Evolutionary conservation across 2,329 filamentous ascomycete genomes (phyloP).

Genomic region (Fusarium redolens): DNA sequence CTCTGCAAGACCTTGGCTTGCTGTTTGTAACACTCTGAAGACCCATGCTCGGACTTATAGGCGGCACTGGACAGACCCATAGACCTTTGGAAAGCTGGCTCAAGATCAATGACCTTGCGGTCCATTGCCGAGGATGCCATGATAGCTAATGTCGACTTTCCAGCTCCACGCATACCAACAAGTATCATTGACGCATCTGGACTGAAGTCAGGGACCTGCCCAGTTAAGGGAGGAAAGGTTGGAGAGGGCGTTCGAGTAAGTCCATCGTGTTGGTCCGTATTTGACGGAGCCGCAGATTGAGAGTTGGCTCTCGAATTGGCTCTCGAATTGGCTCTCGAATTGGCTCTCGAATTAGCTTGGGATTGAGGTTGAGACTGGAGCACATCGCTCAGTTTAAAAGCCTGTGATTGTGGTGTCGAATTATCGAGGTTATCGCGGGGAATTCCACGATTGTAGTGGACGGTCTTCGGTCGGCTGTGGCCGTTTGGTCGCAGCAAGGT

Average conservation of each 20-base stretch:
- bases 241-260: conserved; percentile 43
- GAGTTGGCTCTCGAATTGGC: conserved; percentile 25
- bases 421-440: conserved; percentile 27
- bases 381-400: conserved; percentile 21
- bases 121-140: conserved; percentile 79
- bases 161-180: conserved; percentile 77
- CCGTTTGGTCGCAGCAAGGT: conserved; percentile 32
- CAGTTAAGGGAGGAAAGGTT: conserved; percentile 40
- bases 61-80: conserved; percentile 70
- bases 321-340: conserved; percentile 27
- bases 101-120: conserved; percentile 75
- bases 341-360: not conserved
- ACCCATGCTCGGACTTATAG: conserved; percentile 73
- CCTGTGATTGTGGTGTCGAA: conserved; percentile 25
- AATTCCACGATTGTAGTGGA: conserved; percentile 19
- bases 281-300: conserved; percentile 25
- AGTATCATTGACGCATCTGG: conserved; percentile 77
- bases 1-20: conserved; percentile 72
- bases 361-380: conserved; percentile 21
- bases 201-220: conserved; percentile 58
- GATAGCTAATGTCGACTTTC: conserved; percentile 80
- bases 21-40: conserved; percentile 69
- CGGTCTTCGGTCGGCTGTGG: conserved; percentile 27
- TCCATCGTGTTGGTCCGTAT: conserved; percentile 35
- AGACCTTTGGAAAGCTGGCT: conserved; percentile 73